These are phyloP conservation scores for Forsythia viridissima DNA, from an alignment of 257 asterid species.

Conservation along the genomic window DNA sequence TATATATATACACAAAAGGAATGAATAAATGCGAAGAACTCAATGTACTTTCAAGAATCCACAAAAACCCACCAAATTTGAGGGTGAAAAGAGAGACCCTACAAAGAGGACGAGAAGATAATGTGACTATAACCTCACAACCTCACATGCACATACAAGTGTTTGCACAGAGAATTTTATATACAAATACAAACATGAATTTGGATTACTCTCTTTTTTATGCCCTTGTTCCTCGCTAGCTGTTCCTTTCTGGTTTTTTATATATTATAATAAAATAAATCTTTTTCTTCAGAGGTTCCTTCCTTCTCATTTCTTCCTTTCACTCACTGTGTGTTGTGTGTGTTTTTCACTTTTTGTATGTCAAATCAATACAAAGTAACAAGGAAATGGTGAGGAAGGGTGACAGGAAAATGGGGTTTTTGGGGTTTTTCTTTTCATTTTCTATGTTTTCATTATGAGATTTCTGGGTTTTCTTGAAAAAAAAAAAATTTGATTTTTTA, in stretches of 20 bases:
- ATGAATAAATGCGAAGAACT: background rate
- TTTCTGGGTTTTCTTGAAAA: background rate
- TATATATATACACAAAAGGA: background rate
- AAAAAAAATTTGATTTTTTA: background rate
- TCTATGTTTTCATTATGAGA: background rate
- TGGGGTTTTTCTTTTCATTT: background rate
- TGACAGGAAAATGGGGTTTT: background rate
- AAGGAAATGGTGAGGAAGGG: background rate
- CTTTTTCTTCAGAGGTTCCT: conserved; percentile 6
- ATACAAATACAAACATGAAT: background rate
- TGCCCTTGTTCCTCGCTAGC: conserved; percentile 34
- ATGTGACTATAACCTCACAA: conserved; percentile 28
- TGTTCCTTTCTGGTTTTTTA: conserved; percentile 31
- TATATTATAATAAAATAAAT: background rate
- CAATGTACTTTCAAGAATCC: background rate
- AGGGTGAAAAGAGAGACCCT: conserved; percentile 16
- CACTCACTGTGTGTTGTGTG: background rate
- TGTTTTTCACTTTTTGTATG: background rate
- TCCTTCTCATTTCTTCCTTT: conserved; percentile 25
- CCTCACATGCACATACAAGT: conserved; percentile 21
- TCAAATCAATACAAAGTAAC: background rate
- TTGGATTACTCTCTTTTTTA: conserved; percentile 10
- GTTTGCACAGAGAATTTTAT: background rate
- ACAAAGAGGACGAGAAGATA: conserved; percentile 22
- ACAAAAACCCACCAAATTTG: background rate